A percentile compares a stretch with the other conserved stretches of the same genome.
Evolutionary conservation across 805 yeast genomes (phyloP).

Genomic region (Barnettozyma wickerhamii): DNA sequence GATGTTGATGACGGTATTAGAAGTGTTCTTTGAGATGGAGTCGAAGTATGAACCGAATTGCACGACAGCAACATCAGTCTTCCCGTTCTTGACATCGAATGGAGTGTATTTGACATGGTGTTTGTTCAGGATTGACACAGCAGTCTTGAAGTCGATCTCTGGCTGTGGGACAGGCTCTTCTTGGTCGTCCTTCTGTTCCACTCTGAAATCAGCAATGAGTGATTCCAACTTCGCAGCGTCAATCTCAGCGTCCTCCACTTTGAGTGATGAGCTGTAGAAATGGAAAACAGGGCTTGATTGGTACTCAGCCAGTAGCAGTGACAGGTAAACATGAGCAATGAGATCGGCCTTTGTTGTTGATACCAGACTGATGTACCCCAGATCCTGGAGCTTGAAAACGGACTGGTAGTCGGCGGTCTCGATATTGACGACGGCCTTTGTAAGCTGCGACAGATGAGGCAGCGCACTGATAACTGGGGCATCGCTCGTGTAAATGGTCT

Average conservation of each 20-base stretch:
- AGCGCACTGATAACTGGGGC: slow-evolving; percentile 50
- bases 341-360: slow-evolving; percentile 60
- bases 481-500: slow-evolving; percentile 45
- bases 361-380: slow-evolving; percentile 58
- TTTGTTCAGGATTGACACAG: slow-evolving; percentile 7
- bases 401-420: slow-evolving; percentile 64
- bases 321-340: slow-evolving; percentile 47
- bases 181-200: slow-evolving; percentile 3
- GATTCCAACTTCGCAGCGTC: slow-evolving; percentile 3
- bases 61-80: slow-evolving; percentile 5
- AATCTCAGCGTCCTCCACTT: not conserved
- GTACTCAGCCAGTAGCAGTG: slow-evolving; percentile 51
- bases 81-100: slow-evolving; percentile 6
- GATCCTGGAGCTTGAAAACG: slow-evolving; percentile 69
- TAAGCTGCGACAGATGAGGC: slow-evolving; percentile 48
- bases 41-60: slow-evolving; percentile 56
- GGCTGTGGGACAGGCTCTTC: slow-evolving; percentile 5
- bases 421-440: slow-evolving; percentile 56
- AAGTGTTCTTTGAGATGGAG: slow-evolving; percentile 36
- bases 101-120: slow-evolving; percentile 1
- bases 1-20: slow-evolving; percentile 44
- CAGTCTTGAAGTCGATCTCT: slow-evolving; percentile 6
- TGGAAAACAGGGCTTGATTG: slow-evolving; percentile 62
- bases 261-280: slow-evolving; percentile 43
- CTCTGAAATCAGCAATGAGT: slow-evolving; percentile 5